Percentiles rank a stretch among this genome's conserved stretches.
These are phyloP conservation scores for Naganishia liquefaciens DNA, from an alignment of 1,284 basidiomycete species.

Conservation along the genomic window DNA sequence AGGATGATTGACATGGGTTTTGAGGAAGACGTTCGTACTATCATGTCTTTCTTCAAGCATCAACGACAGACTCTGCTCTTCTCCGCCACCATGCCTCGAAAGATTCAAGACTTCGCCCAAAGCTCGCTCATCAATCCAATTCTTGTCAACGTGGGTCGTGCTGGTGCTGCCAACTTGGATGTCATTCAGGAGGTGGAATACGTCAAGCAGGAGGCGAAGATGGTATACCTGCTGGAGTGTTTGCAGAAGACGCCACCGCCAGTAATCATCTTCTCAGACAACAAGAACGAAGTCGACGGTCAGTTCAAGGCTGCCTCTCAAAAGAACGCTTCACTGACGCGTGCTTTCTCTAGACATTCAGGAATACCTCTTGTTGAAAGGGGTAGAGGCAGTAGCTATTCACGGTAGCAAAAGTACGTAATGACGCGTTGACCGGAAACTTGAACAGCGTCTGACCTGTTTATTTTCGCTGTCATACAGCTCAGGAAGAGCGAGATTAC, in stretches of 20 bases:
- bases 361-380: constrained; percentile 93
- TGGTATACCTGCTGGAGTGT: constrained; percentile 97
- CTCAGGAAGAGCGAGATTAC: constrained; percentile 98
- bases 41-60: constrained; percentile 98
- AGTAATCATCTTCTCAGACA: constrained; percentile 96
- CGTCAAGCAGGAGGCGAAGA: constrained; percentile 98
- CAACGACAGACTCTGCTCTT: constrained; percentile 97
- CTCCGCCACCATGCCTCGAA: constrained; percentile 98
- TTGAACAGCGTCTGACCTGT: not conserved
- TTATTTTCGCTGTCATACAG: constrained; percentile 55
- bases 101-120: constrained; percentile 98
- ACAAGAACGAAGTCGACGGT: constrained; percentile 99
- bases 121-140: constrained; percentile 90
- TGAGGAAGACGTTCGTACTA: constrained; percentile 96
- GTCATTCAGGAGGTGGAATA: constrained; percentile 98
- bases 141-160: constrained; percentile 94
- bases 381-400: constrained; percentile 97
- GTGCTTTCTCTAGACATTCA: constrained; percentile 74
- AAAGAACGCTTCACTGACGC: not conserved
- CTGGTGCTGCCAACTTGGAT: constrained; percentile 95
- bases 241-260: constrained; percentile 98
- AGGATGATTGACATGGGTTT: constrained; percentile 99
- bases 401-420: constrained; percentile 90
- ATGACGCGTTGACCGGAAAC: not conserved
- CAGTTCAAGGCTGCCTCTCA: constrained; percentile 36